phyloP scores from a whole-genome alignment of 2,329 filamentous ascomycete species.

The Grosmannia clavigera region DNA sequence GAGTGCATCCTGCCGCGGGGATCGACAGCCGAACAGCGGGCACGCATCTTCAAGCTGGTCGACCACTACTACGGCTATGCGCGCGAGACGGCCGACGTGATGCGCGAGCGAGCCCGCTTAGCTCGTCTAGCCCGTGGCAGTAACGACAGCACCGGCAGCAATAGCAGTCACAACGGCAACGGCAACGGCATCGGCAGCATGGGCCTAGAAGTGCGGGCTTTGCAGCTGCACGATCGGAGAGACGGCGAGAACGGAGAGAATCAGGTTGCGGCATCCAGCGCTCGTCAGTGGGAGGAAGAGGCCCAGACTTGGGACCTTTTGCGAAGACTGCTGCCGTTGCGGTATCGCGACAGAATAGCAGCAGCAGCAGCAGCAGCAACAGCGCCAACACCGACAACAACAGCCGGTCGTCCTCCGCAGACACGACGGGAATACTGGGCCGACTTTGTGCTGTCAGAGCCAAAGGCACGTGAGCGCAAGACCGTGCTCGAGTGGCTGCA shows the following conservation, averaged over 20 bases:
- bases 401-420: slow-evolving; percentile 10
- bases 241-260: neutral
- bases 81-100: slow-evolving; percentile 27
- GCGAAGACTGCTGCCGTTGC: slow-evolving; percentile 57
- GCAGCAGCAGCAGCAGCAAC: slow-evolving; percentile 12
- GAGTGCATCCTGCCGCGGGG: slow-evolving; percentile 46
- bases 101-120: slow-evolving; percentile 28
- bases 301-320: slow-evolving; percentile 85
- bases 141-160: slow-evolving; percentile 2
- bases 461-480: slow-evolving; percentile 63
- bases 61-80: slow-evolving; percentile 51
- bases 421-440: slow-evolving; percentile 40
- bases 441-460: slow-evolving; percentile 62
- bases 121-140: slow-evolving; percentile 13
- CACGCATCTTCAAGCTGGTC: slow-evolving; percentile 56
- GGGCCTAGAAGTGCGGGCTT: neutral
- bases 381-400: slow-evolving; percentile 12
- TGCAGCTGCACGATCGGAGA: neutral
- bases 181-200: slow-evolving; percentile 4
- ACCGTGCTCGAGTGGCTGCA: slow-evolving; percentile 80
- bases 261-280: slow-evolving; percentile 23
- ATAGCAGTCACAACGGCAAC: slow-evolving; percentile 12
- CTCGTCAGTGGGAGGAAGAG: slow-evolving; percentile 65
- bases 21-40: slow-evolving; percentile 41
- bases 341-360: slow-evolving; percentile 38